Conservation (phyloP, 1,284 basidiomycete species). For the Ceratobasidium sp. region DNA sequence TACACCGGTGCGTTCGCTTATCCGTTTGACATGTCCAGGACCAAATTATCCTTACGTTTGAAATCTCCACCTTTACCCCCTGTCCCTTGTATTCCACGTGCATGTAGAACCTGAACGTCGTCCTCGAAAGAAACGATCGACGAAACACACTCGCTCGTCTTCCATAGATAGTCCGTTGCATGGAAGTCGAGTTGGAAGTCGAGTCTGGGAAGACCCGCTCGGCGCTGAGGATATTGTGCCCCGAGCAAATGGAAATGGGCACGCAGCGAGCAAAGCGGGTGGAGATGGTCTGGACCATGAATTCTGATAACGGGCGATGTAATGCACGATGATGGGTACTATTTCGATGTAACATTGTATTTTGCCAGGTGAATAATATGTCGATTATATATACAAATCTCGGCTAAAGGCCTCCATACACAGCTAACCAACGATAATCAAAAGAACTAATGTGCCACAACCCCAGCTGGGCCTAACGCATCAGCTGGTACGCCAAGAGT, state of each 20-base stretch:
- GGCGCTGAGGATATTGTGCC: slow-evolving; percentile 6
- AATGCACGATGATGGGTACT: not conserved
- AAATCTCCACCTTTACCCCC: not conserved
- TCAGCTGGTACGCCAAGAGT: slow-evolving; percentile 19
- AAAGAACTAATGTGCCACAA: not conserved
- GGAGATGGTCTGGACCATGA: slow-evolving; percentile 18
- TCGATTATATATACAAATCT: not conserved
- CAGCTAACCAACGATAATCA: not conserved
- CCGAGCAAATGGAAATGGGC: slow-evolving; percentile 6
- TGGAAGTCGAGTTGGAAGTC: slow-evolving; percentile 22
- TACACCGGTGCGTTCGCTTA: slow-evolving; percentile 25
- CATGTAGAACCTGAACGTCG: slow-evolving; percentile 21
- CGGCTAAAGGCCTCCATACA: not conserved
- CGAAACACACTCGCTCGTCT: slow-evolving; percentile 6
- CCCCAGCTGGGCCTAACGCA: not conserved
- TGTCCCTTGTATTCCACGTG: not conserved
- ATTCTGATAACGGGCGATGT: not conserved
- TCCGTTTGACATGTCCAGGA: not conserved
- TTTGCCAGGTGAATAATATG: not conserved
- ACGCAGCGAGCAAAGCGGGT: not conserved
- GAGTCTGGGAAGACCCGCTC: slow-evolving; percentile 35
- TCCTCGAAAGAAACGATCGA: slow-evolving; percentile 25
- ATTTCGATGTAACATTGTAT: not conserved
- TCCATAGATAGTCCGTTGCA: slow-evolving; percentile 24
- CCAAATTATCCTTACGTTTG: not conserved